Conservation (phyloP, 2,329 filamentous ascomycete species). For the Emergomyces orientalis region DNA sequence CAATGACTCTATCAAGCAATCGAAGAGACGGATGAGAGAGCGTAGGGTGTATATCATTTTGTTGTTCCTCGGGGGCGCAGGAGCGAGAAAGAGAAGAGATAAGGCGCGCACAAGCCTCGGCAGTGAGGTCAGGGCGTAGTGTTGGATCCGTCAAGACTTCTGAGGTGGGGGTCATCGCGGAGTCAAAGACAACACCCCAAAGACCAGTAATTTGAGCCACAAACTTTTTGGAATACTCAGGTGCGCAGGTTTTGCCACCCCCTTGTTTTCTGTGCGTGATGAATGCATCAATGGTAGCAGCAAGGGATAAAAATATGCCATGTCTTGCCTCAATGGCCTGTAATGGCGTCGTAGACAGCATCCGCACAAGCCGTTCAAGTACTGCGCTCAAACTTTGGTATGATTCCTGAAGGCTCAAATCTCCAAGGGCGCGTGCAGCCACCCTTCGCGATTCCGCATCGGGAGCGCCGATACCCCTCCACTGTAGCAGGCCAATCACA, state of each 20-base stretch:
- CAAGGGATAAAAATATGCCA: conserved; percentile 35
- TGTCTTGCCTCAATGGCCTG: conserved; percentile 37
- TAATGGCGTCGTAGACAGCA: conserved; percentile 29
- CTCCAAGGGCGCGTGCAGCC: conserved; percentile 61
- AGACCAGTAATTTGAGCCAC: conserved; percentile 22
- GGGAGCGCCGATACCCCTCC: conserved; percentile 77
- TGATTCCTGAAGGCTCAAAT: conserved; percentile 27
- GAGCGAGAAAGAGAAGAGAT: conserved; percentile 30
- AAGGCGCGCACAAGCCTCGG: conserved; percentile 33
- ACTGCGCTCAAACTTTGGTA: conserved; percentile 26
- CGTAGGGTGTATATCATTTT: neutral
- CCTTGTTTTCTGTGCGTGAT: conserved; percentile 16
- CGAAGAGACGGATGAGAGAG: conserved; percentile 16
- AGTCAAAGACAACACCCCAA: conserved; percentile 32
- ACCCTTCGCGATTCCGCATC: conserved; percentile 65
- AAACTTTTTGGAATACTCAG: conserved; percentile 20
- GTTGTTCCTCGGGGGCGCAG: conserved; percentile 8
- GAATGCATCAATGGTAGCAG: conserved; percentile 31
- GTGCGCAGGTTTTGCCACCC: conserved; percentile 17
- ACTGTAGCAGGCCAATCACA: conserved; percentile 62
- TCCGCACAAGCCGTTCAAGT: conserved; percentile 26
- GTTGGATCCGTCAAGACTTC: conserved; percentile 33
- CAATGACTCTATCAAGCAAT: conserved; percentile 24
- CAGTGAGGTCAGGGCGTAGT: conserved; percentile 34
- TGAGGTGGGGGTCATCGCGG: conserved; percentile 25